Conservation (phyloP, 768 basidiomycete genomes). For the Cantharellus anzutake region DNA sequence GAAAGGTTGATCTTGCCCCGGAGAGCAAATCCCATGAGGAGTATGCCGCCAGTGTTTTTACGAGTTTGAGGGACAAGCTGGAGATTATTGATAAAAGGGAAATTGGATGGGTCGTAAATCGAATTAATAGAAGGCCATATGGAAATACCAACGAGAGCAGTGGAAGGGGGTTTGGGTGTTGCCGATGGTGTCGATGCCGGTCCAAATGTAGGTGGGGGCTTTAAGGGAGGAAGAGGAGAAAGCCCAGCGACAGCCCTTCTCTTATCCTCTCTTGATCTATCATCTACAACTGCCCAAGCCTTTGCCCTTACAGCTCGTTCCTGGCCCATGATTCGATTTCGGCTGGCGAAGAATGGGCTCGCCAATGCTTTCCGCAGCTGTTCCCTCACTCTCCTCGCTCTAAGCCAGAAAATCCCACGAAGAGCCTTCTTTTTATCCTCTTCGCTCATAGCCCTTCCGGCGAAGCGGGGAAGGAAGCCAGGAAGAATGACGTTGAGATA, state of each 20-base stretch:
- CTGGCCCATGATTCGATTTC: constrained; percentile 43
- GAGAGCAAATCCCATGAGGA: constrained; percentile 69
- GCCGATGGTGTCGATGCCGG: constrained; percentile 11
- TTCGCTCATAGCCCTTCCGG: constrained; percentile 20
- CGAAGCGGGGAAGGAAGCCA: constrained; percentile 34
- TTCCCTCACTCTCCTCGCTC: constrained; percentile 46
- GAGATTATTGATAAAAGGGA: constrained; percentile 34
- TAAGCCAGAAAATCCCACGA: constrained; percentile 79
- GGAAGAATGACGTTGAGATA: constrained; percentile 74
- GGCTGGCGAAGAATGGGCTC: constrained; percentile 37
- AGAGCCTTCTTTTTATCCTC: no score
- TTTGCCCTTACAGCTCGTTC: constrained; percentile 42
- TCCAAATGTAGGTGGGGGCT: neutral
- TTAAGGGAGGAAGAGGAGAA: neutral
- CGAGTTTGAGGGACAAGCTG: constrained; percentile 69
- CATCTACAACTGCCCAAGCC: constrained; percentile 57
- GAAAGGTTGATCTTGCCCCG: constrained; percentile 60
- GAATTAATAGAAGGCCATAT: constrained; percentile 73
- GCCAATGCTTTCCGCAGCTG: constrained; percentile 53
- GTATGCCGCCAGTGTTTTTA: constrained; percentile 58
- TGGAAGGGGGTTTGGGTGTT: constrained; percentile 23
- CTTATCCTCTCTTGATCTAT: constrained; percentile 17
- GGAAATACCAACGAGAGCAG: constrained; percentile 57
- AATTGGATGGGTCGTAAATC: constrained; percentile 51
- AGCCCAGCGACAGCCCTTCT: neutral